Evolutionary conservation across 345 rosid genomes (phyloP).

Genomic region (Boechera stricta): DNA sequence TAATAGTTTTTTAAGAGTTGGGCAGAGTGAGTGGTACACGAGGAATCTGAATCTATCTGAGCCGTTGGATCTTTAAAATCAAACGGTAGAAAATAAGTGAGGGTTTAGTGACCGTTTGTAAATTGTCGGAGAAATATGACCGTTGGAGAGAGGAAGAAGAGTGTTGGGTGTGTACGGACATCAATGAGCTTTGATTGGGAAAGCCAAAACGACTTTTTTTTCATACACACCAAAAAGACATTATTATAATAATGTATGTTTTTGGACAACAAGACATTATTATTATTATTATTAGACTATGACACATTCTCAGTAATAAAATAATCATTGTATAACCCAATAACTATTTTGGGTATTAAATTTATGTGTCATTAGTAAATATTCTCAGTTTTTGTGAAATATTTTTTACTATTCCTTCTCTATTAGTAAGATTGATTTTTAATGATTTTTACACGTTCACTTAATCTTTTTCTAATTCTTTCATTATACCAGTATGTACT

Average conservation of each 20-base stretch:
- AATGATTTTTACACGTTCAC: background rate
- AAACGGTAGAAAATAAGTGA: constrained; percentile 46
- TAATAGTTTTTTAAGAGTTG: constrained; percentile 28
- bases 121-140: constrained; percentile 90
- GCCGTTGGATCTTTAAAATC: constrained; percentile 67
- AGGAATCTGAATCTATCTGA: constrained; percentile 38
- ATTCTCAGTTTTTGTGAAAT: constrained; percentile 9
- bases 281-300: background rate
- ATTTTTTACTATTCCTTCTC: background rate
- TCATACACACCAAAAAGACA: constrained; percentile 14
- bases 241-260: background rate
- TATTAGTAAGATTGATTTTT: background rate
- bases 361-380: constrained; percentile 10
- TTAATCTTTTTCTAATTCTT: background rate
- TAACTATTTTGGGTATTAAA: constrained; percentile 25
- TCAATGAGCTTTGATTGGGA: constrained; percentile 32
- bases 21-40: constrained; percentile 51
- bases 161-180: constrained; percentile 62
- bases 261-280: constrained; percentile 24
- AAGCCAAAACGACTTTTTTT: constrained; percentile 3
- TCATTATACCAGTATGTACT: background rate
- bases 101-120: constrained; percentile 81
- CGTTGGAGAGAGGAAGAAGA: constrained; percentile 66
- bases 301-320: constrained; percentile 13
- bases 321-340: constrained; percentile 2